phyloP scores from a whole-genome alignment of 495 filamentous ascomycete species.

The Neurospora tetrasperma region DNA sequence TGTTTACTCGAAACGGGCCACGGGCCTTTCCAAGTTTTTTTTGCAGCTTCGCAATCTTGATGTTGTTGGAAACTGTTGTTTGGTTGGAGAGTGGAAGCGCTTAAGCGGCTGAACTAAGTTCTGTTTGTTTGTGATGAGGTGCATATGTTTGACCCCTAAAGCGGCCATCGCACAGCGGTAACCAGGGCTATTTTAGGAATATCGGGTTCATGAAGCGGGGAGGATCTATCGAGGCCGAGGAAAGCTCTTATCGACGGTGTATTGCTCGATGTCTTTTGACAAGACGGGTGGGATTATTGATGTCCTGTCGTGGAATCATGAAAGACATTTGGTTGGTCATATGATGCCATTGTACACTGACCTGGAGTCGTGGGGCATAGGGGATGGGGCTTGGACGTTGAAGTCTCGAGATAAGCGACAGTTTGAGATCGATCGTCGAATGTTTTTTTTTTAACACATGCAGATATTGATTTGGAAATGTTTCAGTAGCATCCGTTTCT shows the following conservation, averaged over 20 bases:
- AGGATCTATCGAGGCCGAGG: background rate
- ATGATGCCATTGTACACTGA: conserved; percentile 7
- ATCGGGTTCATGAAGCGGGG: background rate
- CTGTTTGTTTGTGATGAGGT: background rate
- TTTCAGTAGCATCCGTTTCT: background rate
- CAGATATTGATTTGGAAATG: background rate
- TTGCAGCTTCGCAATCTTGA: background rate
- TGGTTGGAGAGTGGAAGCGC: conserved; percentile 7
- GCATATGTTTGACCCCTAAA: conserved; percentile 11
- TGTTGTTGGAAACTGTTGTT: conserved; percentile 13
- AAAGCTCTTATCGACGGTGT: background rate
- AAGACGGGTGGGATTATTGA: too few species aligned
- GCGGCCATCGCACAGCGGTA: conserved; percentile 8
- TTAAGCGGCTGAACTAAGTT: background rate
- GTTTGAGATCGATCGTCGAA: background rate
- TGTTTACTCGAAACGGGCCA: background rate
- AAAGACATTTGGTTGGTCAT: too few species aligned
- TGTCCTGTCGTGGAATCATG: too few species aligned
- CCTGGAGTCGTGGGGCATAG: background rate
- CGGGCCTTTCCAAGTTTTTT: background rate
- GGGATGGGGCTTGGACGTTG: background rate
- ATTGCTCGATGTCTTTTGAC: background rate
- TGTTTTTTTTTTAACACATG: background rate
- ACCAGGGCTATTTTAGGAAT: conserved; percentile 8
- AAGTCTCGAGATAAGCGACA: background rate